Evolutionary conservation across 2,329 filamentous ascomycete genomes (phyloP), one percentile per base, ranked within the genome.

Genomic region (Teratosphaeria pseudoeucalypti): DNA sequence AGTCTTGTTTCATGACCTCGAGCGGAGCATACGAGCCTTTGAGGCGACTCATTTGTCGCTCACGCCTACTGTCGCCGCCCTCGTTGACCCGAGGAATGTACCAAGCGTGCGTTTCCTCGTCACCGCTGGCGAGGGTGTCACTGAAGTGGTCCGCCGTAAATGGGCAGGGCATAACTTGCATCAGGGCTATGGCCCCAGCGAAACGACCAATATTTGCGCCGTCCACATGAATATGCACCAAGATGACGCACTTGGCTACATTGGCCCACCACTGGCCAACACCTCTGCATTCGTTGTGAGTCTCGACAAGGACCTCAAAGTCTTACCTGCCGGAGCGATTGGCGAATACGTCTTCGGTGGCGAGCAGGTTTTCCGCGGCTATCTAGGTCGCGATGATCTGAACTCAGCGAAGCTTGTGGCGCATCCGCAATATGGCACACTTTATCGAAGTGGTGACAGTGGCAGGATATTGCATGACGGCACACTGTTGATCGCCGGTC

Each of bases 261-360:
- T 96, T n/a, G 92, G 92, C 0, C 80, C 78, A 61, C 81, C 85
- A 0, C 83, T 96, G 32, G 75, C 79, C 10, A 95, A 92, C 62
- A 95, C 89, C 0, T 94, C 89, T 0, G 81, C 83, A 0, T 84
- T 90, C 60, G 83, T 95, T 1, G 71, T 88, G 16, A 69, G 71
- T 16, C 65, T 70, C 2, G 74, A 74, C 4, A 69, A 74, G 2
- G 68, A 68, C 0, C 78, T 85, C 4, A 72, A 80, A 0, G 67
- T 84, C 1, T 75, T 91, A 0, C 89, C 89, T 0, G 71, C 82
- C 6, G 90, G 90, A 2, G 87, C 84, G 63, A 77, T 90, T 16
- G 92, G 92, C 11, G 91, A 96, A 71, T 79, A 95, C 6, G 95
- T 89, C 68, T 94, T 95, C 71, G 90, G 90, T 14, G 92, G 91